Evolutionary conservation across 306 rosid genomes (phyloP).

Genomic region (Boehmeria nivea): DNA sequence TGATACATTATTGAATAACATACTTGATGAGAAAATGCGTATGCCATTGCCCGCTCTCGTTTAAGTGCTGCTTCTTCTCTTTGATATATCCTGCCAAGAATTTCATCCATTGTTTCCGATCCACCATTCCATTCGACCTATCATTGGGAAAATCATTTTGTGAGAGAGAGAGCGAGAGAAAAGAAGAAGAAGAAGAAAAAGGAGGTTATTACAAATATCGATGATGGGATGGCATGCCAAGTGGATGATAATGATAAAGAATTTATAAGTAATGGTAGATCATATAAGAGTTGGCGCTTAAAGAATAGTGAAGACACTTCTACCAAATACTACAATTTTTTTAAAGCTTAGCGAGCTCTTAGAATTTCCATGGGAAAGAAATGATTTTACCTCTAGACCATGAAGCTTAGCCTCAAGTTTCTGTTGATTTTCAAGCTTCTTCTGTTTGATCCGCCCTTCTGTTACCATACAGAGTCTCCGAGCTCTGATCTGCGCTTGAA

Average conservation of each 20-base stretch:
- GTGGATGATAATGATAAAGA: no score
- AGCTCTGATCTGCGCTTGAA: slow-evolving; percentile 64
- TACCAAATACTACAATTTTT: neutral
- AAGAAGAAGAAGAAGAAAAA: no score
- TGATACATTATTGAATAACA: slow-evolving; percentile 13
- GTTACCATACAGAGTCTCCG: slow-evolving; percentile 91
- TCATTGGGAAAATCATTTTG: slow-evolving; percentile 23
- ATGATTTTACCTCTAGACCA: slow-evolving; percentile 69
- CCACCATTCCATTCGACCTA: slow-evolving; percentile 90
- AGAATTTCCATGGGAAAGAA: no score
- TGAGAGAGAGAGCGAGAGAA: slow-evolving; percentile 12
- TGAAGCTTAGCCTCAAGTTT: slow-evolving; percentile 94
- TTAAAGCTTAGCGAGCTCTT: slow-evolving; percentile 2
- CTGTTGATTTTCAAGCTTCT: slow-evolving; percentile 75
- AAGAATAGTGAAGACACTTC: neutral
- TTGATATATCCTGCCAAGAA: slow-evolving; percentile 69
- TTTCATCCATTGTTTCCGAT: slow-evolving; percentile 77
- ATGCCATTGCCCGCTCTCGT: slow-evolving; percentile 93
- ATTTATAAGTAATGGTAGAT: no score
- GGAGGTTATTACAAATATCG: no score
- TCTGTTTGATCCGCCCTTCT: slow-evolving; percentile 71
- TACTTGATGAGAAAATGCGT: slow-evolving; percentile 99
- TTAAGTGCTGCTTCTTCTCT: slow-evolving; percentile 93
- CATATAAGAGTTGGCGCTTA: neutral
- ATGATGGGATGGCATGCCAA: no score